These are phyloP conservation scores for Cercospora zeina DNA, from an alignment of 2,329 filamentous ascomycete species.

Conservation along the genomic window DNA sequence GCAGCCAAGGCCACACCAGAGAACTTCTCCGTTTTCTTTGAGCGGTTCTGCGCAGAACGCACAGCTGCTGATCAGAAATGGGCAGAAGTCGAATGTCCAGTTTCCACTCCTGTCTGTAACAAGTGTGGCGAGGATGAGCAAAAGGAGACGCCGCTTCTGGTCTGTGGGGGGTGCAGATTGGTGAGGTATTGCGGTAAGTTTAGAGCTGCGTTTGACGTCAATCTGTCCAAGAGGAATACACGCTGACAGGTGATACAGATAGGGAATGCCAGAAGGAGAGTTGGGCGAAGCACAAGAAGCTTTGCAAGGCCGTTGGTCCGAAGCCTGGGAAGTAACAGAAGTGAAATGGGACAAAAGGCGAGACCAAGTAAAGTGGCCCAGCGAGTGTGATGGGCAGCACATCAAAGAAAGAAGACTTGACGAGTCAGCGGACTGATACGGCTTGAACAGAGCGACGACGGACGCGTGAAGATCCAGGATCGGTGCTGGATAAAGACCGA, in stretches of 20 bases:
- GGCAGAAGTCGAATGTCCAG: neutral
- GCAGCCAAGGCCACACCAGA: constrained; percentile 4
- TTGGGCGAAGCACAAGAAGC: constrained; percentile 10
- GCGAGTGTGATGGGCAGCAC: neutral
- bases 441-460: neutral
- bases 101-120: neutral
- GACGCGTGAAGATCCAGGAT: neutral
- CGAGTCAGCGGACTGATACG: neutral
- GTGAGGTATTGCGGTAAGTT: constrained; percentile 12
- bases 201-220: neutral
- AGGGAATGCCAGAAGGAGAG: constrained; percentile 7
- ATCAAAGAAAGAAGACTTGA: neutral
- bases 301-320: neutral
- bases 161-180: constrained; percentile 6
- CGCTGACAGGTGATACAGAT: neutral
- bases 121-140: neutral
- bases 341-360: neutral
- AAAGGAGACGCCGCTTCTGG: neutral
- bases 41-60: neutral
- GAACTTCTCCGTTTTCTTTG: constrained; percentile 10
- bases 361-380: neutral
- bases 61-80: neutral
- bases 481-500: neutral
- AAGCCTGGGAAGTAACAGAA: neutral
- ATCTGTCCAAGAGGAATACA: neutral